Conservation (phyloP, 164 flowering plant genomes). For the Tetrastigma voinierianum region DNA sequence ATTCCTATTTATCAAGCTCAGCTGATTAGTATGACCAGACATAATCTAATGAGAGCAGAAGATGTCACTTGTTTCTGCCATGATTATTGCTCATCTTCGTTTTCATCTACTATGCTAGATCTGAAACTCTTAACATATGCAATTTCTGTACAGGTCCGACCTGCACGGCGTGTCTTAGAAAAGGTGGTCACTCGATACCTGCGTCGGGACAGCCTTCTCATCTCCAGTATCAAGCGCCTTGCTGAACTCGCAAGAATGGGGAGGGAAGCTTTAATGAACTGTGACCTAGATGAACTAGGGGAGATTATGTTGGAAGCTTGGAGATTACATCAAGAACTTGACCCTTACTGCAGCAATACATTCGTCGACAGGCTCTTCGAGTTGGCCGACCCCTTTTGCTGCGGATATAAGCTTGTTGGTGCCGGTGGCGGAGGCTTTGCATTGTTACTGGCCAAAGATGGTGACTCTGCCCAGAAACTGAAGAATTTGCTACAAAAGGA, state of each 20-base stretch:
- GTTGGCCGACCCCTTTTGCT: conserved; percentile 67
- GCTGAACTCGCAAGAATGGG: conserved; percentile 88
- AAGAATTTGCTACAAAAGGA: conserved; percentile 42
- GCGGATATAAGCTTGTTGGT: conserved; percentile 96
- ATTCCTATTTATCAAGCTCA: no score
- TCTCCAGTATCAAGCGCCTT: conserved; percentile 95
- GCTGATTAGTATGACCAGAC: no score
- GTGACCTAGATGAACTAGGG: conserved; percentile 79
- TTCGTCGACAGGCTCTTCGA: conserved; percentile 81
- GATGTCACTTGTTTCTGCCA: no score
- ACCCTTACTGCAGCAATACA: conserved; percentile 87
- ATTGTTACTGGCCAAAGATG: conserved; percentile 66
- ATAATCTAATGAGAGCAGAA: no score
- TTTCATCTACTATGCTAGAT: neutral
- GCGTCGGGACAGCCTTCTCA: conserved; percentile 75
- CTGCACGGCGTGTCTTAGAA: conserved; percentile 87
- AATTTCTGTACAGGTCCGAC: conserved; percentile 63
- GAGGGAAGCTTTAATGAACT: conserved; percentile 91
- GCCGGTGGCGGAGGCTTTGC: conserved; percentile 99
- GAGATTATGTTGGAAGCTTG: conserved; percentile 92
- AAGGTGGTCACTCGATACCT: conserved; percentile 92
- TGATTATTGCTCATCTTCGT: no score
- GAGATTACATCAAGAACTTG: conserved; percentile 97
- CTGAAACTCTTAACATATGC: neutral
- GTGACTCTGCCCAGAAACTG: conserved; percentile 46